phyloP scores from a whole-genome alignment of 129 eudicot species.

The Deinandra increscens region DNA sequence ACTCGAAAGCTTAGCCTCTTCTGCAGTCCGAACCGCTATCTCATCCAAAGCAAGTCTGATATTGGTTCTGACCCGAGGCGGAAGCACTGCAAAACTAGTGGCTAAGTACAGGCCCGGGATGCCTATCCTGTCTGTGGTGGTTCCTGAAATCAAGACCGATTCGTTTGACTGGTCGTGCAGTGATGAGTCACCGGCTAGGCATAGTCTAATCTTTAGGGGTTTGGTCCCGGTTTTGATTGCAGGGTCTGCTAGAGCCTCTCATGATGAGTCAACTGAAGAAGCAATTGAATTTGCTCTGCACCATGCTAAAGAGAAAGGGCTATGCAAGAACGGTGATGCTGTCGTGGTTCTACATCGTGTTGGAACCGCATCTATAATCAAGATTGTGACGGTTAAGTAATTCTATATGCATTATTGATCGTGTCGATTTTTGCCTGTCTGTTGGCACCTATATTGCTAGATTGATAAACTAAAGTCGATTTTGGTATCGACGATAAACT shows the following conservation, averaged over 20 bases:
- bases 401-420: background rate
- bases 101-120: slow-evolving; percentile 62
- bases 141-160: slow-evolving; percentile 62
- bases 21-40: slow-evolving; percentile 67
- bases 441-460: slow-evolving; percentile 16
- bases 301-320: slow-evolving; percentile 47
- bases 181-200: slow-evolving; percentile 68
- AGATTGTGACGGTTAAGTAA: slow-evolving; percentile 55
- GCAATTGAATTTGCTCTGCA: slow-evolving; percentile 49
- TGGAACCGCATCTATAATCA: slow-evolving; percentile 54
- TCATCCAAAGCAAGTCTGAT: slow-evolving; percentile 43
- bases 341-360: slow-evolving; percentile 56
- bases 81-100: slow-evolving; percentile 66
- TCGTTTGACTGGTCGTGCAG: slow-evolving; percentile 71
- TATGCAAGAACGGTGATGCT: slow-evolving; percentile 52
- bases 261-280: slow-evolving; percentile 69
- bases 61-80: slow-evolving; percentile 55
- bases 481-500: background rate
- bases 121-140: slow-evolving; percentile 62
- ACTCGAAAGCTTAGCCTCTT: slow-evolving; percentile 60
- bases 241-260: slow-evolving; percentile 66
- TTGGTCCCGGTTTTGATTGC: slow-evolving; percentile 58
- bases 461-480: slow-evolving; percentile 16
- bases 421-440: slow-evolving; percentile 18
- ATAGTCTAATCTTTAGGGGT: slow-evolving; percentile 59